These are phyloP conservation scores for Triticum turgidum DNA, from an alignment of 176 grass and related monocot species.

Conservation along the genomic window DNA sequence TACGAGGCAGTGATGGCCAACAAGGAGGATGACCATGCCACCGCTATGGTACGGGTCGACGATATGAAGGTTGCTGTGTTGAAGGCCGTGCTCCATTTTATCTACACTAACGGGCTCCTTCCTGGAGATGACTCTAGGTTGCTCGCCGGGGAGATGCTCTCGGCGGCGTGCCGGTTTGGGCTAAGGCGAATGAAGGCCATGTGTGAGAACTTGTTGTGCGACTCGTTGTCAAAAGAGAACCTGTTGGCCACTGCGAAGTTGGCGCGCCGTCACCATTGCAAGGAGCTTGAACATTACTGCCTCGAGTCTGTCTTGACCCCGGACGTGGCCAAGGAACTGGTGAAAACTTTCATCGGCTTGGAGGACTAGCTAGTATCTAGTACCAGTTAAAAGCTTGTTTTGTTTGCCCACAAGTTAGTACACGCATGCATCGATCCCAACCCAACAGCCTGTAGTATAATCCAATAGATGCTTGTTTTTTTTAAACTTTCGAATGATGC, in stretches of 20 bases:
- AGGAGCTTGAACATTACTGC: neutral
- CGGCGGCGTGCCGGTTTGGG: neutral
- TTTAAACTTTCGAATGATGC: too few species aligned
- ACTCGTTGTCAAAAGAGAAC: neutral
- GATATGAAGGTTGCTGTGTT: neutral
- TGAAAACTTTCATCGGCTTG: neutral
- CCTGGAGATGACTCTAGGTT: neutral
- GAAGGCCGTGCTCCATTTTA: neutral
- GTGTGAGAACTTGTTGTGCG: neutral
- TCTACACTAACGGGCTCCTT: neutral
- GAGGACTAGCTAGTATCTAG: too few species aligned
- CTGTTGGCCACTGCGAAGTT: neutral
- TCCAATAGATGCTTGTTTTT: too few species aligned
- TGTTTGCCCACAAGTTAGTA: too few species aligned
- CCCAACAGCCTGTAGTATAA: too few species aligned
- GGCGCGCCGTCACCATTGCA: neutral
- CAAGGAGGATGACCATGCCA: neutral
- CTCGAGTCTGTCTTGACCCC: neutral
- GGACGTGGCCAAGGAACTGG: neutral
- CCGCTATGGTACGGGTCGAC: neutral
- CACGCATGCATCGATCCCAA: too few species aligned
- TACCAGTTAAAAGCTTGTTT: too few species aligned
- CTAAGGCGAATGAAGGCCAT: neutral
- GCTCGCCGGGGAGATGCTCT: neutral
- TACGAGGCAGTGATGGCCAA: neutral